These are phyloP conservation scores for Solanum hybrid DNA, from an alignment of 305 asterid species.

Conservation along the genomic window DNA sequence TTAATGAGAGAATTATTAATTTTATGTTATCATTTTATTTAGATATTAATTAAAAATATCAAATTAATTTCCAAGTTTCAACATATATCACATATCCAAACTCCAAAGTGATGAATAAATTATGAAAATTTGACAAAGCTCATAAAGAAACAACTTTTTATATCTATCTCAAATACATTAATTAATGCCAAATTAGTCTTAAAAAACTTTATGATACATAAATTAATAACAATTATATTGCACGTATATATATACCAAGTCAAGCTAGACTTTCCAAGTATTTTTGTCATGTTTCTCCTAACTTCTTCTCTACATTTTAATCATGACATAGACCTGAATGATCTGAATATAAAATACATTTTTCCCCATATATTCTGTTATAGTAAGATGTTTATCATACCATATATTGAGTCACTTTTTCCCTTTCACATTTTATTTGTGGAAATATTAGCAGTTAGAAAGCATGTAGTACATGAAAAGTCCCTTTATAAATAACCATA, in stretches of 20 bases:
- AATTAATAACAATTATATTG: background rate
- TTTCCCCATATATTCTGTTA: background rate
- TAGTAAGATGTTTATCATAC: background rate
- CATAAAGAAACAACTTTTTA: background rate
- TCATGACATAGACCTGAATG: background rate
- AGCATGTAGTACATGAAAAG: constrained; percentile 24
- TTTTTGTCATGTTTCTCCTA: background rate
- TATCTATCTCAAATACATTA: background rate
- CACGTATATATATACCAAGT: background rate
- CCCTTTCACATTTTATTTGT: constrained; percentile 35
- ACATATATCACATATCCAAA: background rate
- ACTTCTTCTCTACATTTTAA: background rate
- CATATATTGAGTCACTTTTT: background rate
- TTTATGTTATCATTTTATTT: background rate
- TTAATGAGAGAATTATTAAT: background rate
- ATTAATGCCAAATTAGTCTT: background rate
- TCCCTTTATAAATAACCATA: background rate
- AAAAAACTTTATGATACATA: background rate
- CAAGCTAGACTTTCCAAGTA: background rate
- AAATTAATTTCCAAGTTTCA: background rate
- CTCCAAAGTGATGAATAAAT: background rate
- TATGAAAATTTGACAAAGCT: background rate
- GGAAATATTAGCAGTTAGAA: constrained; percentile 23
- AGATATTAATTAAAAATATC: background rate
- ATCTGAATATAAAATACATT: background rate